Percentiles rank a stretch among this genome's conserved stretches.
Conservation (phyloP, 352 stramenopile genomes). For the Bremia lactucae region DNA sequence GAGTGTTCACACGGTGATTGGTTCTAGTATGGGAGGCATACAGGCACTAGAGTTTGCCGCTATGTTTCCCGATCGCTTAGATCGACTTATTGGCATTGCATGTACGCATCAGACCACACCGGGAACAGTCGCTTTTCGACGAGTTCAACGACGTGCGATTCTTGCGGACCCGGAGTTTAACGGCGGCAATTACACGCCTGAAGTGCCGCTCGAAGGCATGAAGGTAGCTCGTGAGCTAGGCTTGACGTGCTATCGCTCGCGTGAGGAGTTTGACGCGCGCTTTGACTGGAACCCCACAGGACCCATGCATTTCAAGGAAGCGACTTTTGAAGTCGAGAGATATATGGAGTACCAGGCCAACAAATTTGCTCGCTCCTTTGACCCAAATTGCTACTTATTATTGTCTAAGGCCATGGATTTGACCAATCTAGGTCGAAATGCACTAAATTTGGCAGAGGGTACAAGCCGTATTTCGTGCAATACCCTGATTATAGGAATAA, state of each 20-base stretch:
- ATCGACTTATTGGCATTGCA: slow-evolving; percentile 65
- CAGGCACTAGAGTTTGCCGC: slow-evolving; percentile 80
- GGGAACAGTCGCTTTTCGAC: slow-evolving; percentile 75
- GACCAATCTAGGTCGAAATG: slow-evolving; percentile 61
- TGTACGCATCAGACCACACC: slow-evolving; percentile 83
- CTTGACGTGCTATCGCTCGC: slow-evolving; percentile 85
- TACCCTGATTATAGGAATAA: slow-evolving; percentile 66
- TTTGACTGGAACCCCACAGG: slow-evolving; percentile 83
- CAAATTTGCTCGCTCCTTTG: slow-evolving; percentile 78
- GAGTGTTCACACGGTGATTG: slow-evolving; percentile 72
- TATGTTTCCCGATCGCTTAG: slow-evolving; percentile 64
- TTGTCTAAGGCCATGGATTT: slow-evolving; percentile 85
- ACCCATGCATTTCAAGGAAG: slow-evolving; percentile 52
- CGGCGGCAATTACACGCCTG: slow-evolving; percentile 60
- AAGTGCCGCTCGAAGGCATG: slow-evolving; percentile 61
- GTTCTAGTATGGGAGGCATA: slow-evolving; percentile 83
- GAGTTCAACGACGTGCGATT: slow-evolving; percentile 77
- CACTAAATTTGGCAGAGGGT: slow-evolving; percentile 59
- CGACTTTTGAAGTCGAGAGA: slow-evolving; percentile 82
- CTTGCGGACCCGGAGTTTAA: slow-evolving; percentile 67
- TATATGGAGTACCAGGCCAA: slow-evolving; percentile 86
- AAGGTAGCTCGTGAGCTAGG: slow-evolving; percentile 77
- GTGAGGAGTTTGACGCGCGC: slow-evolving; percentile 74
- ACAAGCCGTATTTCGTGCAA: slow-evolving; percentile 57
- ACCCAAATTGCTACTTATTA: slow-evolving; percentile 85